Conservation (phyloP, 1,284 basidiomycete species). For the Gymnopus androsaceus region DNA sequence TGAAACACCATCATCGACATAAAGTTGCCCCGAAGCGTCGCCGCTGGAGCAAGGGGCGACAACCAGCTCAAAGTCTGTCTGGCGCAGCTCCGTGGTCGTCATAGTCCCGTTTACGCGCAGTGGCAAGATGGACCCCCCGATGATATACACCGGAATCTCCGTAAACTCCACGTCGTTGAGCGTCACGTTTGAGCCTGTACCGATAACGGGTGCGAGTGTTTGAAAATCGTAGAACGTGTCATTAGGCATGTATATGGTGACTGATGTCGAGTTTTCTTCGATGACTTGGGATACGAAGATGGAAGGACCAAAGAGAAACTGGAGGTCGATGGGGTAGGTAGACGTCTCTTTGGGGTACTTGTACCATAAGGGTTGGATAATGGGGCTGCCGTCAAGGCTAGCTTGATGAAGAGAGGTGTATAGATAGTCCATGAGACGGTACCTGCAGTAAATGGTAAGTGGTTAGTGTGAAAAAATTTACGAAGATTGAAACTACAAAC, state of each 20-base stretch:
- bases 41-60: constrained; percentile 56
- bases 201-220: constrained; percentile 50
- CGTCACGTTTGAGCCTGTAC: constrained; percentile 45
- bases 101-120: constrained; percentile 54
- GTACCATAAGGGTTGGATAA: constrained; percentile 65
- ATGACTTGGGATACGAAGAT: constrained; percentile 72
- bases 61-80: constrained; percentile 62
- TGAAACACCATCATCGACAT: constrained; percentile 66
- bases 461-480: not conserved
- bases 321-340: constrained; percentile 63
- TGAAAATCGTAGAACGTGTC: constrained; percentile 69
- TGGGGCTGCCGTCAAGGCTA: constrained; percentile 58
- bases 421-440: constrained; percentile 71
- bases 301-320: constrained; percentile 69
- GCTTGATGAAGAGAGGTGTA: constrained; percentile 71
- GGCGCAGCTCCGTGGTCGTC: constrained; percentile 58
- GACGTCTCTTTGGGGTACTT: constrained; percentile 61
- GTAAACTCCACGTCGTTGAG: constrained; percentile 55
- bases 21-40: constrained; percentile 51
- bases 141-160: constrained; percentile 63
- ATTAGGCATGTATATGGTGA: constrained; percentile 61
- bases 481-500: constrained; percentile 30
- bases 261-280: constrained; percentile 59
- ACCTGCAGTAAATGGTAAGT: constrained; percentile 35
- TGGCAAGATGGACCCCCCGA: constrained; percentile 59